Conservation (phyloP, 768 basidiomycete genomes). For the Boletus reticuloceps region DNA sequence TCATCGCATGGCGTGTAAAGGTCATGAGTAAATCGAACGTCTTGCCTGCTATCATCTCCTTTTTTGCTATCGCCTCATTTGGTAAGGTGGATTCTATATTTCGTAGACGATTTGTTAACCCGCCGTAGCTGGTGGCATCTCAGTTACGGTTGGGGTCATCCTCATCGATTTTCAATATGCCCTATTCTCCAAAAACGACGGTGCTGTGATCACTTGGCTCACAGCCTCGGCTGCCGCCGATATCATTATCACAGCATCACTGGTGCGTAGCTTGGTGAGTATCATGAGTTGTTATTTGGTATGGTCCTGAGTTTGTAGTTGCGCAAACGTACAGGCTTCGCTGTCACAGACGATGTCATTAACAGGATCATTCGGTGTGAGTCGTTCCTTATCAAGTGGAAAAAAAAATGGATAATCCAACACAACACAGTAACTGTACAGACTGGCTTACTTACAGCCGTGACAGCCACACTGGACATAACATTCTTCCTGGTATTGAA, state of each 20-base stretch:
- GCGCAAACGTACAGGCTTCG: slow-evolving; percentile 42
- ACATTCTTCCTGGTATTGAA: slow-evolving; percentile 12
- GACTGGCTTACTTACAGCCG: slow-evolving; percentile 19
- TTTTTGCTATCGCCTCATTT: slow-evolving; percentile 8
- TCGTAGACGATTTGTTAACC: neutral
- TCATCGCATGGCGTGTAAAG: slow-evolving; percentile 45
- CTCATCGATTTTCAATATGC: slow-evolving; percentile 31
- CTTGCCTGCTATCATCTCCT: slow-evolving; percentile 25
- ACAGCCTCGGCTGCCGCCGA: slow-evolving; percentile 40
- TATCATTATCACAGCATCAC: slow-evolving; percentile 39
- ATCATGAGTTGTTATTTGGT: neutral
- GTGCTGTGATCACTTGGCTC: slow-evolving; percentile 41
- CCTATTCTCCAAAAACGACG: slow-evolving; percentile 34
- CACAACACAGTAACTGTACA: slow-evolving; percentile 25
- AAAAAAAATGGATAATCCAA: neutral
- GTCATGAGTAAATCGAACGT: slow-evolving; percentile 31
- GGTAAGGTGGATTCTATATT: neutral
- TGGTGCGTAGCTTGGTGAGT: slow-evolving; percentile 44
- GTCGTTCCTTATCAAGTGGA: neutral
- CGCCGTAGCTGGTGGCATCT: slow-evolving; percentile 33
- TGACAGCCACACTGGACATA: slow-evolving; percentile 16
- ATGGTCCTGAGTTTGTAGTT: slow-evolving; percentile 21
- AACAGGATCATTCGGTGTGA: slow-evolving; percentile 42
- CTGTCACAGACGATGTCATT: slow-evolving; percentile 34
- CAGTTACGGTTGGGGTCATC: slow-evolving; percentile 30